Evolutionary conservation across 2,329 filamentous ascomycete genomes (phyloP).

Genomic region (Alternaria sp.): DNA sequence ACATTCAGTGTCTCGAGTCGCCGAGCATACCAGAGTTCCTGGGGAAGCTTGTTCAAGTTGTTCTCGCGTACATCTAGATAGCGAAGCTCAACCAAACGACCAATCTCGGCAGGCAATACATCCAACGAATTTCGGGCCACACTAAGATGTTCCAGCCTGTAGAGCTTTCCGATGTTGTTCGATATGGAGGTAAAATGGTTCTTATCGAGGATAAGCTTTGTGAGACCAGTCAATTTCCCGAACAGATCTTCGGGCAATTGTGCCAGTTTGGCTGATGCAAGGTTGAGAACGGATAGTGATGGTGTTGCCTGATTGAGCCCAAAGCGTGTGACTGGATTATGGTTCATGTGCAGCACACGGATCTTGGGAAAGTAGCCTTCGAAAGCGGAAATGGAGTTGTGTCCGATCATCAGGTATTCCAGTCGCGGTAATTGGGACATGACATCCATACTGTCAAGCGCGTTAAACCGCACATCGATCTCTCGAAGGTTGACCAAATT

Average conservation of each 20-base stretch:
- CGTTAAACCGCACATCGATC: slow-evolving; percentile 94
- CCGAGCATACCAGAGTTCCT: slow-evolving; percentile 95
- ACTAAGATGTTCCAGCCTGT: slow-evolving; percentile 87
- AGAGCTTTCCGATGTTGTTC: slow-evolving; percentile 82
- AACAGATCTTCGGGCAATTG: slow-evolving; percentile 88
- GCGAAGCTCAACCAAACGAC: slow-evolving; percentile 82
- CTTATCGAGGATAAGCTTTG: slow-evolving; percentile 88
- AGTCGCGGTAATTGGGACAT: slow-evolving; percentile 84
- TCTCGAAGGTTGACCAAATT: slow-evolving; percentile 83
- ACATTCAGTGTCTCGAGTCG: slow-evolving; percentile 92
- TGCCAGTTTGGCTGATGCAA: slow-evolving; percentile 90
- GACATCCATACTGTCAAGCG: slow-evolving; percentile 86
- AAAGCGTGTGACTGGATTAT: slow-evolving; percentile 94
- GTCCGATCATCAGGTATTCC: slow-evolving; percentile 87
- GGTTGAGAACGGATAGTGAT: slow-evolving; percentile 84
- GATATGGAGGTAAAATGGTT: slow-evolving; percentile 96
- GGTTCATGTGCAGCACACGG: slow-evolving; percentile 86
- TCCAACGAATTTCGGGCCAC: slow-evolving; percentile 91
- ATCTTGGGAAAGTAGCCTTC: slow-evolving; percentile 87
- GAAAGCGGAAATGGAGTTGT: slow-evolving; percentile 92
- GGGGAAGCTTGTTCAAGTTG: slow-evolving; percentile 86
- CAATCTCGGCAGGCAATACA: slow-evolving; percentile 85
- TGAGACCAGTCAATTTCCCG: slow-evolving; percentile 84
- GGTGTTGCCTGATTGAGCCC: slow-evolving; percentile 80
- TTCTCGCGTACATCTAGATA: slow-evolving; percentile 92